Base-by-base conservation (phyloP, 192 early-diverging fungal genomes). In the Obelidium mucronatum region DNA sequence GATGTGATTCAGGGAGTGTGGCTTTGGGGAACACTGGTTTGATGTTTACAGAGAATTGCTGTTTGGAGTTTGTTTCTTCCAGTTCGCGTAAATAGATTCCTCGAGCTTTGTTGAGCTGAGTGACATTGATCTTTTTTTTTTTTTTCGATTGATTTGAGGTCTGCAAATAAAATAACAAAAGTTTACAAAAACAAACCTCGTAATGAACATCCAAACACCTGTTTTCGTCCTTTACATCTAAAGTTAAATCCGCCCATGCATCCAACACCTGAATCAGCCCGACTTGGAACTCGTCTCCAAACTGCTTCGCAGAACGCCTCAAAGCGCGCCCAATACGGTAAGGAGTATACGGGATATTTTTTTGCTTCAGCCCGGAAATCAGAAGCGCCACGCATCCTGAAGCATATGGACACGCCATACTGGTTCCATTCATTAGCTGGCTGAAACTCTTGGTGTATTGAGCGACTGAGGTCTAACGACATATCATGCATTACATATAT, bases 371-470 rank as follows among this genome's bases (percentile, higher is more conserved):
- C 0, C 90, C 97, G 2, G 96, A 96, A 26, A 97, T 80, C 67
- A 98, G 72, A 19, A 74, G 59, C 4, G 78, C 97, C 82, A 5
- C 93, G 85, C 63, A 95, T 77, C 77, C 94, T 93, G n/a, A 96
- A 94, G 80, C 94, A 93, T 96, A 96, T 54, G 97, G 97, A 59
- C 90, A 89, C 58, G 92, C 91, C 97, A 99, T 99, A 66, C 90
- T 92, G 24, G 97, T 98, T 59, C 97, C 97, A 81, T 97, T 98
- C 89, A 92, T 93, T 54, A 94, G 85, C 68, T 90, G 88, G 61
- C 89, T 80, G 34, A 88, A 88, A 55, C 89, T 79, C 17, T 89
- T 82, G 15, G 88, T 90, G 81, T 94, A 99, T 26, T 91, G 84
- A 6, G 97, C 96, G 35, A 94, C 92, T 70, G 90, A 91, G 11